These are phyloP conservation scores for Tylopilus intermedius DNA, from an alignment of 768 basidiomycete species.

Conservation along the genomic window DNA sequence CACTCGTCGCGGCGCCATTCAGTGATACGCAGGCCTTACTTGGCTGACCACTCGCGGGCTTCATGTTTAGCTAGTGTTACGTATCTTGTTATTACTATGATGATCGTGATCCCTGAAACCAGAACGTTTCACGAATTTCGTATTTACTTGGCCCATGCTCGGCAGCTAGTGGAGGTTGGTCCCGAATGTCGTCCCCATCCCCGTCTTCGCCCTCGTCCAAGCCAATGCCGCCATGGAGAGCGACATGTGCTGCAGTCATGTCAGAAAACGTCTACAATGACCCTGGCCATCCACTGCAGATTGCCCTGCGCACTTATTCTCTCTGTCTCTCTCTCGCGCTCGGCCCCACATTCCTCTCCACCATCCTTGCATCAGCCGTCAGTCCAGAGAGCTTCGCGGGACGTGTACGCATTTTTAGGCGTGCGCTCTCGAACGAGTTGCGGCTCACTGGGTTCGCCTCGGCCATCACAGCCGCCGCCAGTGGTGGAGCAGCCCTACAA, in stretches of 20 bases:
- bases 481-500: constrained; percentile 55
- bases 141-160: neutral
- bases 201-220: neutral
- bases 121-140: neutral
- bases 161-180: neutral
- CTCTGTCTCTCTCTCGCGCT: constrained; percentile 62
- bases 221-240: neutral
- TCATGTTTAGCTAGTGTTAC: neutral
- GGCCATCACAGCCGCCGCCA: constrained; percentile 57
- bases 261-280: constrained; percentile 25
- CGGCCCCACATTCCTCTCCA: constrained; percentile 58
- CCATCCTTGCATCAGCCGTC: constrained; percentile 36
- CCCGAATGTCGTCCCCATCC: neutral
- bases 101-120: neutral
- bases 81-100: neutral
- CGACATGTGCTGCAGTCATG: neutral
- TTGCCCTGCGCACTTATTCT: constrained; percentile 63
- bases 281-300: constrained; percentile 48
- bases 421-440: constrained; percentile 52
- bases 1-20: too few relatives aligned
- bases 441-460: constrained; percentile 63
- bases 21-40: too few relatives aligned
- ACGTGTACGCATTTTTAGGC: constrained; percentile 12
- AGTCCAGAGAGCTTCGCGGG: constrained; percentile 23
- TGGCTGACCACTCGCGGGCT: too few relatives aligned